Base-by-base conservation (phyloP, 1,284 basidiomycete genomes). In the Anthracocystis panici-leucophaei region DNA sequence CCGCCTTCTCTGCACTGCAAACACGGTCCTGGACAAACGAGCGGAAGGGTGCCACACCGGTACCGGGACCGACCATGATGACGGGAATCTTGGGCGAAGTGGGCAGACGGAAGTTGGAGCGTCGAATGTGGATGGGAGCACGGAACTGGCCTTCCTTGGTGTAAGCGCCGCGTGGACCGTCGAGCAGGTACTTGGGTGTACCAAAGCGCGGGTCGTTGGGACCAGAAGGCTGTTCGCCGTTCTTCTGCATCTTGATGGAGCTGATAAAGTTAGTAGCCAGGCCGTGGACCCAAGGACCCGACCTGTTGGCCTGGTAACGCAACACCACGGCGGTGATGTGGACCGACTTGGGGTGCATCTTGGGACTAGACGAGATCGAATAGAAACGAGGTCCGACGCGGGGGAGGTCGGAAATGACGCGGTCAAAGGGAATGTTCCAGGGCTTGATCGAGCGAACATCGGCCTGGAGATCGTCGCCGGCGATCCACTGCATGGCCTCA, bases 41-140 rank as follows among this genome's bases (percentile, higher is more conserved):
- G 68, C 96, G 92, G 93, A 99, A 99, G 18, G 96, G 96, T 38
- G 96, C 96, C 57, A 99, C 94, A 60, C 95, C 94, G 69, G 95
- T 98, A 62, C 96, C 96, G 65, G 96, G 96, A 58, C 96, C 96
- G 84, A 99, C 91, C 96, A 99, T 98, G 86, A 99, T 95, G 64
- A 99, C 92, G 3, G 96, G 96, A 68, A 94, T 95, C 89, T 97
- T 97, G 57, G 96, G 96, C 85, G 93, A 94, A 16, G 96, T 98
- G 6, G 96, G 96, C 65, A 99, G 87, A 60, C 96, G 90, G 91
- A 99, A 99, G 12, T 95, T 98, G 25, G 94, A 96, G 57, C 97
- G 90, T 67, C 97, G 90, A 62, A 98, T 93, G 85, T 99, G 96
- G 66, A 99, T 90, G 12, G 96, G 97, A 8, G 93, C 90, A 86